phyloP scores from a whole-genome alignment of 139 green algal genomes.

The Prasinococcaceae sp. region DNA sequence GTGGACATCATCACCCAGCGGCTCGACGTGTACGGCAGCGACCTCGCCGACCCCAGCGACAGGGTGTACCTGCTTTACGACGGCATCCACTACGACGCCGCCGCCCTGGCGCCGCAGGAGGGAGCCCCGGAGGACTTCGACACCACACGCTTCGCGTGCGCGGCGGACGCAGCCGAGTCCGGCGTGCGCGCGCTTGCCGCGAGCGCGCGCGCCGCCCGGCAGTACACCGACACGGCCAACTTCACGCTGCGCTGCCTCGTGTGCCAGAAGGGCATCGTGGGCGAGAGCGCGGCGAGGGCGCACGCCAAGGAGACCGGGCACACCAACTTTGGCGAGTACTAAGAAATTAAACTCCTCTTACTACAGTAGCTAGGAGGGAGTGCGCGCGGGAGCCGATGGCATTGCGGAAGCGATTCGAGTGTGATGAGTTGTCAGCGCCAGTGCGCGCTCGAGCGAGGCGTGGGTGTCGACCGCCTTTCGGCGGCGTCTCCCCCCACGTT shows the following conservation, averaged over 20 bases:
- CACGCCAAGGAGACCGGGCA: constrained; percentile 78
- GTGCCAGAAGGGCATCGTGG: constrained; percentile 58
- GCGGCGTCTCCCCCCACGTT: too few species aligned
- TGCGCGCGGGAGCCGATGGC: too few species aligned
- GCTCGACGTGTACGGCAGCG: constrained; percentile 63
- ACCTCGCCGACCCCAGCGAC: constrained; percentile 38
- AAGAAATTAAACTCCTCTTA: neutral
- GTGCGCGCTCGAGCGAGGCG: too few species aligned
- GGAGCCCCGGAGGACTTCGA: constrained; percentile 69
- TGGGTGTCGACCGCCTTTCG: too few species aligned
- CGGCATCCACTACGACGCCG: constrained; percentile 65
- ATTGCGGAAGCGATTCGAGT: too few species aligned
- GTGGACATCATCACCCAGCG: constrained; percentile 61
- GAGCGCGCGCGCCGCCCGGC: constrained; percentile 10
- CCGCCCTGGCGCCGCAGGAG: constrained; percentile 34
- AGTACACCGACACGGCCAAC: constrained; percentile 63
- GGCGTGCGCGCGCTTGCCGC: neutral
- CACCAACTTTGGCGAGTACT: constrained; percentile 34
- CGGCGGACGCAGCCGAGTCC: neutral
- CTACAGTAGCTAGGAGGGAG: constrained; percentile 1
- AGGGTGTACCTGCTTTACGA: constrained; percentile 44
- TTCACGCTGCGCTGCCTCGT: constrained; percentile 79
- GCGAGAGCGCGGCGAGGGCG: constrained; percentile 70
- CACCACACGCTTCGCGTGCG: constrained; percentile 37
- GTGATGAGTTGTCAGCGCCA: too few species aligned